Evolutionary conservation across 2,329 filamentous ascomycete genomes (phyloP), one percentile per base, ranked within the genome.

Genomic region (Dendrostoma leiphaemia): DNA sequence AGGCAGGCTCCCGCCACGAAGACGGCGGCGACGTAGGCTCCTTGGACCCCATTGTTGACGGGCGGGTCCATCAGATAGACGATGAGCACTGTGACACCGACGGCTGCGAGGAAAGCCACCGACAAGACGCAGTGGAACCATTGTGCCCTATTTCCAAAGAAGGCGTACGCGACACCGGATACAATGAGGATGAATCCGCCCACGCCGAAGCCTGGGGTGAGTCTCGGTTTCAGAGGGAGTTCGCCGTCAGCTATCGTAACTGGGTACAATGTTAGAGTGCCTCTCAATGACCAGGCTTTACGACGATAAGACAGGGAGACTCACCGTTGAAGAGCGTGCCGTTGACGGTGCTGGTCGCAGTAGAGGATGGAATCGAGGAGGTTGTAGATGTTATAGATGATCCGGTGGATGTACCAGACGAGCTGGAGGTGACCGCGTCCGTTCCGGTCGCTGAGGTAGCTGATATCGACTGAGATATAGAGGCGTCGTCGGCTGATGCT

Each of bases 11-110:
- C 91, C 0, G 91, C 86, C 59, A 91, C 71, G 32, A 90, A 79
- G 3, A 81, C 82, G 2, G 91, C 92, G 6, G 91, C 89, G 32
- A 97, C 82, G 68, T 94, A 97, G 28, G 85, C 93, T 24, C 91
- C 93, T 70, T 97, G 91, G 2, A 94, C 75, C 0, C 84, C 89
- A 67, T 89, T 74, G 56, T 79, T 83, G 35, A 96, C 81, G 0
- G 91, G 91, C 0, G 86, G 81, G 51, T 80, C 86, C 88, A 95
- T 94, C 35, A 97, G 86, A 67, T 97, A 97, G 41, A 96, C 71
- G 51, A 97, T 90, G 21, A 97, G 76, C 2, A 96, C 88, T 0
- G 88, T 84, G 12, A 94, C 85, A 15, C 88, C 85, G 32, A 97
- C 73, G 41, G 85, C 82, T 21, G 83, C 79, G 24, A 94, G 75